A percentile compares a stretch with the other conserved stretches of the same genome.
These are phyloP conservation scores for Chenopodium album DNA, from an alignment of 148 eudicot genomes.

Conservation along the genomic window DNA sequence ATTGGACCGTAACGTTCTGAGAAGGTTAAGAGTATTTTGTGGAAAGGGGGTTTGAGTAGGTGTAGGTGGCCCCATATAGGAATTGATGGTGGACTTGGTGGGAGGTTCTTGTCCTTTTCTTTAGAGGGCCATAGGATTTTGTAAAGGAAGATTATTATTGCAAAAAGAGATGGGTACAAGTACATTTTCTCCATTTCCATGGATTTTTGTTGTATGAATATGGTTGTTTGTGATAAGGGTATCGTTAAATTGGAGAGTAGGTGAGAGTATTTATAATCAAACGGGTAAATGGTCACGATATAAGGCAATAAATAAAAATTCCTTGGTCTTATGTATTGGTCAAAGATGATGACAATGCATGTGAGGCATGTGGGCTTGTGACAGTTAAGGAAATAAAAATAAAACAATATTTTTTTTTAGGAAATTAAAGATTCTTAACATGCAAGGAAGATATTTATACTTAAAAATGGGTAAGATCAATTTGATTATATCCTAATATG, in stretches of 20 bases:
- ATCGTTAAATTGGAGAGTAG: neutral
- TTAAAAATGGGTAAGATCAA: too few species aligned
- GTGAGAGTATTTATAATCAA: too few species aligned
- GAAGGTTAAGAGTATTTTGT: constrained; percentile 18
- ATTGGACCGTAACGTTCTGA: constrained; percentile 30
- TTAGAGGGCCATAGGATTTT: neutral
- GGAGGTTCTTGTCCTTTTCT: constrained; percentile 9
- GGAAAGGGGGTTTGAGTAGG: constrained; percentile 31
- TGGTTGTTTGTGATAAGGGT: neutral
- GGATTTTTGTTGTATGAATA: neutral
- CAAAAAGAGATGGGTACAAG: neutral
- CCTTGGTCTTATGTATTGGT: too few species aligned
- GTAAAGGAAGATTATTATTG: constrained; percentile 2
- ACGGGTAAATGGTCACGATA: too few species aligned
- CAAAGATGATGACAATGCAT: too few species aligned
- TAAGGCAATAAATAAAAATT: too few species aligned
- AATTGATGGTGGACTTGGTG: constrained; percentile 38
- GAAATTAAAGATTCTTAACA: too few species aligned
- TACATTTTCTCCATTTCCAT: constrained; percentile 11
- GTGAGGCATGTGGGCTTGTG: too few species aligned
- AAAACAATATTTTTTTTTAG: too few species aligned
- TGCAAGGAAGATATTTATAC: too few species aligned
- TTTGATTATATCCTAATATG: too few species aligned
- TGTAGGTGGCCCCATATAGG: constrained; percentile 43
- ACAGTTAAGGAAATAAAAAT: too few species aligned